Conservation (phyloP, 495 filamentous ascomycete genomes). For the Viridothelium virens region DNA sequence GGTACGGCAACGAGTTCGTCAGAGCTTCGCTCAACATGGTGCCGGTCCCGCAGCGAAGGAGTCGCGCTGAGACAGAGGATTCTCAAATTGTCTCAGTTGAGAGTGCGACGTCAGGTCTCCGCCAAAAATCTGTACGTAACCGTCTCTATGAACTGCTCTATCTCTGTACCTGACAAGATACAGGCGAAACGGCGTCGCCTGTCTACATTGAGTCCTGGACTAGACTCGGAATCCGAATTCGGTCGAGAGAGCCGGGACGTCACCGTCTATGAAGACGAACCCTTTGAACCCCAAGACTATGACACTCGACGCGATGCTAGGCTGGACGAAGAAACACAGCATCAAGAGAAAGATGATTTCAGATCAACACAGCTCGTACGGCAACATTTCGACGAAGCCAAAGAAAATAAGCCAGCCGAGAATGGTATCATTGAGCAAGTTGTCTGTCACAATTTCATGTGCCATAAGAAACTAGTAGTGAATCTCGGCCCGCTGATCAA, state of each 20-base stretch:
- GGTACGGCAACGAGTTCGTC: not conserved
- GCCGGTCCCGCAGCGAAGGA: slow-evolving; percentile 2
- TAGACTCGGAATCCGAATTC: slow-evolving; percentile 1
- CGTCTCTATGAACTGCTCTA: not conserved
- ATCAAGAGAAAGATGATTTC: slow-evolving; percentile 53
- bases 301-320: slow-evolving; percentile 2
- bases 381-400: slow-evolving; percentile 46
- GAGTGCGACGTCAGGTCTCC: slow-evolving; percentile 12
- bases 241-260: slow-evolving; percentile 22
- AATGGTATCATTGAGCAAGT: slow-evolving; percentile 76
- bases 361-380: slow-evolving; percentile 62
- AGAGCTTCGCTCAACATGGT: not conserved
- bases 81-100: not conserved
- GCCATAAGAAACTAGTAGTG: slow-evolving; percentile 71
- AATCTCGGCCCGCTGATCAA: slow-evolving; percentile 88
- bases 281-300: slow-evolving; percentile 22
- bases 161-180: not conserved
- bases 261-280: slow-evolving; percentile 24
- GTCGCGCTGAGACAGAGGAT: slow-evolving; percentile 9
- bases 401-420: slow-evolving; percentile 69
- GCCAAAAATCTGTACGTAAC: slow-evolving; percentile 9
- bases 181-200: slow-evolving; percentile 13
- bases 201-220: not conserved
- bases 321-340: slow-evolving; percentile 34
- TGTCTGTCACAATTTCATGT: slow-evolving; percentile 90